A percentile compares a stretch with the other conserved stretches of the same genome.
Conservation (phyloP, 495 filamentous ascomycete genomes). For the Penicillium cosmopolitanum region DNA sequence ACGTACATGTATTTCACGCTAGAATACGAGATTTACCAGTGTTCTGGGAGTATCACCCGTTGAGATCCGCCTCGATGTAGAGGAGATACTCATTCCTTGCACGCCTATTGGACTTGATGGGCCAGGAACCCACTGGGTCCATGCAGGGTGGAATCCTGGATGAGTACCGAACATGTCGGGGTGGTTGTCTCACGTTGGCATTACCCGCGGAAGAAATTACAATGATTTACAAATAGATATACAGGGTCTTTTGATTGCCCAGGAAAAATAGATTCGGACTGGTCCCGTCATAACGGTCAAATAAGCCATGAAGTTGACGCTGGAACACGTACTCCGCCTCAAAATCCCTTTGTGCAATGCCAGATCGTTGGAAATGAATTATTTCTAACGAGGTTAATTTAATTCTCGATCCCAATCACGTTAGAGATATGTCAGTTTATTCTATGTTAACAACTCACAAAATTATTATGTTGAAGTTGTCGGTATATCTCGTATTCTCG, state of each 20-base stretch:
- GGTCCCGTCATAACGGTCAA: background rate
- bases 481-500: constrained; percentile 10
- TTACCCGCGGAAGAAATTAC: background rate
- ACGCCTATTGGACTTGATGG: constrained; percentile 6
- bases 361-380: too few species aligned
- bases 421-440: too few species aligned
- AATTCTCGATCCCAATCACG: too few species aligned
- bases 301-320: background rate
- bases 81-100: background rate
- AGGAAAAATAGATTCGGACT: background rate
- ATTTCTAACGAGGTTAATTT: too few species aligned
- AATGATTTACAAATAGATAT: background rate
- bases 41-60: background rate
- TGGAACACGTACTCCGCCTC: too few species aligned
- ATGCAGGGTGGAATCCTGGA: constrained; percentile 7
- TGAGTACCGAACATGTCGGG: constrained; percentile 3
- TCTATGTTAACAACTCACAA: background rate
- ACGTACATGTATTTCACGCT: constrained; percentile 4
- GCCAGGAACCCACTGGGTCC: constrained; percentile 13
- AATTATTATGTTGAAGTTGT: background rate
- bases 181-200: constrained; percentile 5
- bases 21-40: background rate
- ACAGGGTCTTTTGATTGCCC: background rate
- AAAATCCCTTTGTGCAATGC: too few species aligned
- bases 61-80: background rate